Conservation (phyloP, 768 basidiomycete species). For the Basidioascus undulatus region DNA sequence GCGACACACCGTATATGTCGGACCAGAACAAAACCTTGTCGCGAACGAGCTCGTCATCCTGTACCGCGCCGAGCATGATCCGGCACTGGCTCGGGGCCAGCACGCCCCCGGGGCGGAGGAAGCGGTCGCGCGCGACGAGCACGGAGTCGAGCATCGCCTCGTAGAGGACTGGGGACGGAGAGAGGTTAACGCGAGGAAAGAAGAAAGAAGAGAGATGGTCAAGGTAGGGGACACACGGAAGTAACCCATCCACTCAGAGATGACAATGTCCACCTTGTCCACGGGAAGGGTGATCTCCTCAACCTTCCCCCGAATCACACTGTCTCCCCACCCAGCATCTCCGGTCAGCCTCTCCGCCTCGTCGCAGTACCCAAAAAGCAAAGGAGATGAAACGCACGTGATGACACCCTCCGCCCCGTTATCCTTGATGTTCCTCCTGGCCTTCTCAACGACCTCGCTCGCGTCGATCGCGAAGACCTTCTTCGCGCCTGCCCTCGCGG, state of each 20-base stretch:
- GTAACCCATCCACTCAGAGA: conserved; percentile 85
- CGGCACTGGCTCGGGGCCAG: conserved; percentile 78
- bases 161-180: conserved; percentile 33
- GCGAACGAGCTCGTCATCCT: conserved; percentile 45
- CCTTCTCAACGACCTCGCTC: conserved; percentile 53
- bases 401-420: conserved; percentile 50
- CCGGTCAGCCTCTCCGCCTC: not conserved
- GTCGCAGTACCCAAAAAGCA: not conserved
- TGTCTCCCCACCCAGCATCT: conserved; percentile 14
- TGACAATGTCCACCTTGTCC: conserved; percentile 68
- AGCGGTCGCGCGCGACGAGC: conserved; percentile 57
- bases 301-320: conserved; percentile 69
- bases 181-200: conserved; percentile 20
- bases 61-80: conserved; percentile 63
- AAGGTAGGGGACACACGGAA: not conserved
- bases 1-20: conserved; percentile 54
- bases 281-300: conserved; percentile 57
- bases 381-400: conserved; percentile 21
- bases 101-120: conserved; percentile 45
- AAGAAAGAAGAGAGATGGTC: not conserved
- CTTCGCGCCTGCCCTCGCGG: conserved; percentile 68
- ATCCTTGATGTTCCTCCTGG: conserved; percentile 46
- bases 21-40: conserved; percentile 77
- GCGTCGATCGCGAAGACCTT: conserved; percentile 82
- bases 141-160: conserved; percentile 98